Evolutionary conservation across 352 stramenopile genomes (phyloP), one percentile per base, ranked within the genome.

Genomic region (Phytophthora quininea): DNA sequence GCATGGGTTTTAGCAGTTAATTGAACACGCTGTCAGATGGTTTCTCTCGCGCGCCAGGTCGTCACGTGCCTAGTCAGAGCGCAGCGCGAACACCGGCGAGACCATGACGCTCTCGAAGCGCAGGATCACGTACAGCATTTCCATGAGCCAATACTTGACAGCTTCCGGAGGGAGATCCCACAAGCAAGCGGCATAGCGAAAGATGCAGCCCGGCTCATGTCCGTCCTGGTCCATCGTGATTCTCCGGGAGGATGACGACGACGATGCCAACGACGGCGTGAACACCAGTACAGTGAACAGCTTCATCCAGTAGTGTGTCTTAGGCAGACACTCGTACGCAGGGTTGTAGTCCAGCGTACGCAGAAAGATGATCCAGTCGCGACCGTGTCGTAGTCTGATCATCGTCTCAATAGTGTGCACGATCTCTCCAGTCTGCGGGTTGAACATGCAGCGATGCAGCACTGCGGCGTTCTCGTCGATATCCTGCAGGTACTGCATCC

Each of bases 111-210:
- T 83, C 54, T 91, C 82, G 53, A 81, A 91, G 3, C 80, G 76
- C 32, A 89, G 68, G 30, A 79, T 72, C 60, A 89, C 77, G 58
- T 85, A 88, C 31, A 88, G 80, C 54, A 91, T 77, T 54, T 91
- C 82, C 49, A 77, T 74, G 47, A 78, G 62, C 82, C 82, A 91
- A 27, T 81, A 84, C 47, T 77, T 55, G 9, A 80, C 67, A 14
- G 19, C 19, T 70, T 81, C n/a, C 74, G 72, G 9, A 76, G 62
- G 1, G 70, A 67, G 24, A 77, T 69, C 24, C 76, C 74, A 19
- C 19, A 88, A 48, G 55, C 73, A 86, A n/a, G 80, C 82, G 33
- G 74, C 82, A 58, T 82, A 79, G 29, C 79, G 76, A 35, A 86
- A 81, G 1, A 74, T 51, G 55, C 80, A 89, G 14, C 80, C 78